Evolutionary conservation across 495 filamentous ascomycete genomes (phyloP).

Genomic region (Penicillium pancosmium): DNA sequence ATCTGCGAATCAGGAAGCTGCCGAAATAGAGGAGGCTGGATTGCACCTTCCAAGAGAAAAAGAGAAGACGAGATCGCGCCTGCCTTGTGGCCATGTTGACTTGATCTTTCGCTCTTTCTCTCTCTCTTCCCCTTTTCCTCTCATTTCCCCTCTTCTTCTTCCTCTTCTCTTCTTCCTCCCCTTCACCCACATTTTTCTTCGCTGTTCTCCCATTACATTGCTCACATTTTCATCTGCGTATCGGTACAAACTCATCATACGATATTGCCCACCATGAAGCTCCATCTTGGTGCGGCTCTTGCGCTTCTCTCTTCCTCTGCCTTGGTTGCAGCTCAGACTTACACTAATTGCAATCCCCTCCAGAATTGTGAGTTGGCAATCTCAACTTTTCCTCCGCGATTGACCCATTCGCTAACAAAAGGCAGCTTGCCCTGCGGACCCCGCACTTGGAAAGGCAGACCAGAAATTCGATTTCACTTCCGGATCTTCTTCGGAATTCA

Average conservation of each 20-base stretch:
- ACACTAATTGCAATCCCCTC: constrained; percentile 73
- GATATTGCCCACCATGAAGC: constrained; percentile 31
- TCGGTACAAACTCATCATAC: not conserved
- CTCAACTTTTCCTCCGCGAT: not conserved
- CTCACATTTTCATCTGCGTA: not conserved
- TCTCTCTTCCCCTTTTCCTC: constrained; percentile 2
- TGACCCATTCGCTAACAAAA: constrained; percentile 23
- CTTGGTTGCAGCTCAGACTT: constrained; percentile 70
- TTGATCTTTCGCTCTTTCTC: constrained; percentile 2
- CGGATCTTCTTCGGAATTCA: constrained; percentile 70
- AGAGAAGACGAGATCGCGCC: constrained; percentile 4
- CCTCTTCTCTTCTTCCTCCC: not conserved
- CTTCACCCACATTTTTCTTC: not conserved
- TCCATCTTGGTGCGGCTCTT: constrained; percentile 29
- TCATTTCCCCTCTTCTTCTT: not conserved
- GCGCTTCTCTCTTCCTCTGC: constrained; percentile 31
- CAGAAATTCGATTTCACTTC: constrained; percentile 75
- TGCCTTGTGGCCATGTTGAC: constrained; percentile 12
- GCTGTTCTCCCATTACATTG: not conserved
- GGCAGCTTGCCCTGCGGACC: constrained; percentile 70
- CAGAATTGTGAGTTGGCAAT: constrained; percentile 57
- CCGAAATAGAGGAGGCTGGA: constrained; percentile 25
- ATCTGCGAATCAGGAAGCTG: constrained; percentile 13
- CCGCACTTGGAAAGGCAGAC: constrained; percentile 79
- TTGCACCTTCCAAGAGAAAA: constrained; percentile 11